Conservation (phyloP, 176 grass and related monocot species). For the Juncus effusus region DNA sequence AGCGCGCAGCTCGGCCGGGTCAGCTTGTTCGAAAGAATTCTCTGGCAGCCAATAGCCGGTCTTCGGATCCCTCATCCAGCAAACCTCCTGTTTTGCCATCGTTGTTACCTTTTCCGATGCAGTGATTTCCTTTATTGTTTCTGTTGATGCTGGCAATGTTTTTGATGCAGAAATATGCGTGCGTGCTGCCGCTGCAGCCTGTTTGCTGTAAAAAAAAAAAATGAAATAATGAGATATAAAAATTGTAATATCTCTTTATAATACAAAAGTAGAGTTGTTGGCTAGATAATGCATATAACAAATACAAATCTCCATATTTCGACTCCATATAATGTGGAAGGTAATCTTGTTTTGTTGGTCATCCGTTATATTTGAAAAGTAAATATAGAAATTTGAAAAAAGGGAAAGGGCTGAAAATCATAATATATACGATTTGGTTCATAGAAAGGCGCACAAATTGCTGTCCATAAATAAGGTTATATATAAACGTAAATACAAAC, state of each 20-base stretch:
- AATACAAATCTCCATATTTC: too few species aligned
- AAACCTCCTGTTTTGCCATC: constrained; percentile 26
- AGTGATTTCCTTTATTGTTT: constrained; percentile 8
- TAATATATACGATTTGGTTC: too few species aligned
- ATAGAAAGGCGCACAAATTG: too few species aligned
- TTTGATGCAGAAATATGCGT: background rate
- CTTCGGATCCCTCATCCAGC: constrained; percentile 71
- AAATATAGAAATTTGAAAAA: too few species aligned
- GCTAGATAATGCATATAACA: too few species aligned
- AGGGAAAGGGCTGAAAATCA: too few species aligned
- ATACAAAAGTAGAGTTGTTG: too few species aligned
- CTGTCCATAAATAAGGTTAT: background rate
- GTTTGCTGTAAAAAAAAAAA: constrained; percentile 1
- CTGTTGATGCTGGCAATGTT: background rate
- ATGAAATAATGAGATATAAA: background rate
- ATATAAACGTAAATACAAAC: background rate
- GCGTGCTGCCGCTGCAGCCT: background rate
- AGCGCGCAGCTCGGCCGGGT: constrained; percentile 42
- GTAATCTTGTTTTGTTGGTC: too few species aligned
- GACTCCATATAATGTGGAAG: too few species aligned
- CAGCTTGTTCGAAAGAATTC: constrained; percentile 36
- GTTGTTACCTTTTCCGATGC: background rate
- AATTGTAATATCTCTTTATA: too few species aligned
- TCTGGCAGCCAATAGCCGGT: constrained; percentile 62
- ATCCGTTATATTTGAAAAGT: too few species aligned